phyloP scores from a whole-genome alignment of 768 basidiomycete genomes.

The Boletus pseudo-olivaceus region DNA sequence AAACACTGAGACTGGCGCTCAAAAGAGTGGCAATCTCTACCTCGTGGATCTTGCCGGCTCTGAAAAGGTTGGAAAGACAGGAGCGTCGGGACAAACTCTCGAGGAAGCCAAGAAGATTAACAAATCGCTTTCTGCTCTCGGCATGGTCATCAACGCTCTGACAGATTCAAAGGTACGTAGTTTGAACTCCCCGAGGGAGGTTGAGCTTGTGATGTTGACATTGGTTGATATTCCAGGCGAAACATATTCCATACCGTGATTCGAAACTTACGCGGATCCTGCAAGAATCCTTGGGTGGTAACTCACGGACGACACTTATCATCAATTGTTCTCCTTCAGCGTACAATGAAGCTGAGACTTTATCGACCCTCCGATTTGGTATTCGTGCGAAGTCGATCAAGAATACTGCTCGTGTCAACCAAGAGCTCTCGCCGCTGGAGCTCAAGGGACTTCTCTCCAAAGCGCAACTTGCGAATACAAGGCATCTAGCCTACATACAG shows the following conservation, averaged over 20 bases:
- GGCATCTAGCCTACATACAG: slow-evolving; percentile 82
- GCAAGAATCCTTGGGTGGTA: slow-evolving; percentile 97
- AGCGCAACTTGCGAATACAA: slow-evolving; percentile 80
- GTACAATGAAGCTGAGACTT: slow-evolving; percentile 95
- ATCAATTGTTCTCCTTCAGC: slow-evolving; percentile 99
- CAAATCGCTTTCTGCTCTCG: slow-evolving; percentile 94
- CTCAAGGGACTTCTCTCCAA: slow-evolving; percentile 90
- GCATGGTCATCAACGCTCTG: slow-evolving; percentile 99
- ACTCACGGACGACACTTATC: slow-evolving; percentile 94
- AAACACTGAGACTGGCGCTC: slow-evolving; percentile 92
- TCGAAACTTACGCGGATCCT: slow-evolving; percentile 98
- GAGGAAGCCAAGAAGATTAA: slow-evolving; percentile 99
- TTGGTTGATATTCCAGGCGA: slow-evolving; percentile 52
- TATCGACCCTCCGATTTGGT: slow-evolving; percentile 97
- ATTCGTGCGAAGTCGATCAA: slow-evolving; percentile 99
- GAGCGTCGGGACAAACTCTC: slow-evolving; percentile 96
- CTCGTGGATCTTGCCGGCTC: slow-evolving; percentile 98
- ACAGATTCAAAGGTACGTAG: slow-evolving; percentile 86
- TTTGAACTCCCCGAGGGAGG: not conserved
- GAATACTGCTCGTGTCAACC: slow-evolving; percentile 98
- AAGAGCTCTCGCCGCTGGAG: slow-evolving; percentile 93
- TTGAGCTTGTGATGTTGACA: slow-evolving; percentile 3
- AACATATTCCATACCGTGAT: slow-evolving; percentile 97
- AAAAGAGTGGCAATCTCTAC: slow-evolving; percentile 95
- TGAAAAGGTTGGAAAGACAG: slow-evolving; percentile 99